These are phyloP conservation scores for Knoxdaviesia proteae DNA, from an alignment of 2,329 filamentous ascomycete species.

Conservation along the genomic window DNA sequence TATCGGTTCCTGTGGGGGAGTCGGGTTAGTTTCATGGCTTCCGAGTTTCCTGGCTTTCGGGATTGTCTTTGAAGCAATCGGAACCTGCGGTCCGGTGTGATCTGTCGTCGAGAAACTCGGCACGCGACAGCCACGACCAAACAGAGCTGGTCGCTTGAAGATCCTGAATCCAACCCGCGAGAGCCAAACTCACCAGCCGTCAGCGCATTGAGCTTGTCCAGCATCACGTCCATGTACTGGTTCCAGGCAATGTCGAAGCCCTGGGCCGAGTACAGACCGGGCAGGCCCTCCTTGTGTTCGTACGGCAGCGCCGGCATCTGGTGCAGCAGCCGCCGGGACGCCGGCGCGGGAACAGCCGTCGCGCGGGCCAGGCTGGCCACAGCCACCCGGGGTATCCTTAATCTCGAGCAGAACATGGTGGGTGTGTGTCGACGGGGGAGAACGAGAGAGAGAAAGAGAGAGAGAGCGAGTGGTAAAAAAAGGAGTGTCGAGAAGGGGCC, in stretches of 20 bases:
- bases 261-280: conserved; percentile 46
- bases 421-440: conserved; percentile 4
- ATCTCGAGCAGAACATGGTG: conserved; percentile 31
- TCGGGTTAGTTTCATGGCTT: neutral
- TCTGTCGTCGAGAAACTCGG: no score
- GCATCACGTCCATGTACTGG: conserved; percentile 55
- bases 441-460: no score
- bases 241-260: conserved; percentile 64
- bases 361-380: conserved; percentile 9
- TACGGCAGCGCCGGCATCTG: conserved; percentile 23
- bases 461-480: no score
- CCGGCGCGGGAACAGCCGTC: conserved; percentile 11
- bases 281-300: conserved; percentile 30
- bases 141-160: neutral
- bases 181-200: conserved; percentile 41
- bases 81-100: neutral
- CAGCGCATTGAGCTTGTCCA: conserved; percentile 56
- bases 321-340: conserved; percentile 20
- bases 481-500: no score
- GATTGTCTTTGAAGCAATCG: neutral
- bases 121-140: no score
- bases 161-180: neutral
- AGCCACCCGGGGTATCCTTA: conserved; percentile 27
- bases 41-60: no score
- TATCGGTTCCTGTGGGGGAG: conserved; percentile 32